These are phyloP conservation scores for Sugiyamaella smithiae DNA, from an alignment of 805 yeast species.

Conservation along the genomic window DNA sequence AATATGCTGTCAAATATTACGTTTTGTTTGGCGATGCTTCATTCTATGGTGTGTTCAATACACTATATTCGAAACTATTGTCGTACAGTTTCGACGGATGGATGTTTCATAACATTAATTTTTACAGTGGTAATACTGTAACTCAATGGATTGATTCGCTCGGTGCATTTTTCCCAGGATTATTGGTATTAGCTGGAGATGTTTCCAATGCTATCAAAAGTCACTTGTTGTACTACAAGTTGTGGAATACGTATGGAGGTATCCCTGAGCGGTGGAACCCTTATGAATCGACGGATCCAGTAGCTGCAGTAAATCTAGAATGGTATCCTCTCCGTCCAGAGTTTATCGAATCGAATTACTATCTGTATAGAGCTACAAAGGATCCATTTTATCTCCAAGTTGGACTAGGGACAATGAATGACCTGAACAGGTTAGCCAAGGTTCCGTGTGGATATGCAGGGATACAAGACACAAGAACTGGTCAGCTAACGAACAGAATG, in stretches of 20 bases:
- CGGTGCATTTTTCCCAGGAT: constrained; percentile 85
- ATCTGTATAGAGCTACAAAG: constrained; percentile 74
- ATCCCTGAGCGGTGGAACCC: constrained; percentile 83
- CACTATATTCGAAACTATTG: constrained; percentile 51
- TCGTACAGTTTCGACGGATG: constrained; percentile 49
- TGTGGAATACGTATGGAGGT: constrained; percentile 77
- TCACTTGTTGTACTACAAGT: constrained; percentile 62
- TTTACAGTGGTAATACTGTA: constrained; percentile 46
- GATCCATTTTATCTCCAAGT: constrained; percentile 81
- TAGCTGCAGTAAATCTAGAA: constrained; percentile 50
- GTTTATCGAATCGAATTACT: constrained; percentile 83
- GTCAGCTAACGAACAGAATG: constrained; percentile 73
- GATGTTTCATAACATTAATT: constrained; percentile 56
- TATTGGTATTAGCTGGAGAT: constrained; percentile 77
- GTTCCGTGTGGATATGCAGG: constrained; percentile 83
- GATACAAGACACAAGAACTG: constrained; percentile 60
- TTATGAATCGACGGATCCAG: constrained; percentile 24
- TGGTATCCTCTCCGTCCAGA: constrained; percentile 96
- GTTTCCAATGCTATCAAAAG: constrained; percentile 58
- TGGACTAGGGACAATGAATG: constrained; percentile 62
- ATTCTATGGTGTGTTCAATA: constrained; percentile 53
- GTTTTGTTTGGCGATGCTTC: constrained; percentile 65
- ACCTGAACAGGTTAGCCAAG: constrained; percentile 50
- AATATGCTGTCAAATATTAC: constrained; percentile 76
- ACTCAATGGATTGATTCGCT: constrained; percentile 81